Evolutionary conservation across 1,284 basidiomycete genomes (phyloP).

Genomic region (Trametes polyzona): DNA sequence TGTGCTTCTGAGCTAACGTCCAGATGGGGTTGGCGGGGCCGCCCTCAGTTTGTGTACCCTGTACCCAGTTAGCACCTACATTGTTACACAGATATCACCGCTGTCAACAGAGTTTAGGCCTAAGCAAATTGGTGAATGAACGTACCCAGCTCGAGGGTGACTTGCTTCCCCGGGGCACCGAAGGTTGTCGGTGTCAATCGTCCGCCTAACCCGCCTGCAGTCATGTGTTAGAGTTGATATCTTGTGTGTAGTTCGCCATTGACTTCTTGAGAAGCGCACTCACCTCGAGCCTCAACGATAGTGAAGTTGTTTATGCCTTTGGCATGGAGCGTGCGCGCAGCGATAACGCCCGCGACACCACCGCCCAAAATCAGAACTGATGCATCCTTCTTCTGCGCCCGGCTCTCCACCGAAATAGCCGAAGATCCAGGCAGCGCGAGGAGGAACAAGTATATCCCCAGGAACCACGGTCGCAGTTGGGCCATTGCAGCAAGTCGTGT

Average conservation of each 20-base stretch:
- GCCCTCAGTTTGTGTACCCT: slow-evolving; percentile 48
- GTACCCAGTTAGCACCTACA: slow-evolving; percentile 67
- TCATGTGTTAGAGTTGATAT: not conserved
- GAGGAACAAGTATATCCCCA: not conserved
- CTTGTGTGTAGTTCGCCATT: not conserved
- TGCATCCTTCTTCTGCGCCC: slow-evolving; percentile 19
- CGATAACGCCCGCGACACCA: slow-evolving; percentile 67
- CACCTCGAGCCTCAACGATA: slow-evolving; percentile 57
- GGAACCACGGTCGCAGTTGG: not conserved
- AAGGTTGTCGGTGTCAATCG: slow-evolving; percentile 52
- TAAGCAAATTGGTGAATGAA: not conserved
- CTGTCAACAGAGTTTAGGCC: not conserved
- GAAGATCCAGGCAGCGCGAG: not conserved
- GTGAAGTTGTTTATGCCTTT: slow-evolving; percentile 59
- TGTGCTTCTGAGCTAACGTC: slow-evolving; percentile 56
- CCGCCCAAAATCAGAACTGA: slow-evolving; percentile 59
- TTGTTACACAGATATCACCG: no score
- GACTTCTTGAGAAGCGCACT: not conserved
- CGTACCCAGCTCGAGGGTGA: slow-evolving; percentile 52
- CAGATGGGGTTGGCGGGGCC: slow-evolving; percentile 62
- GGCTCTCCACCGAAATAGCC: not conserved
- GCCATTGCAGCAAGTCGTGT: not conserved
- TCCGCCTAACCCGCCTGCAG: slow-evolving; percentile 58
- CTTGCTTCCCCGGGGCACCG: slow-evolving; percentile 39
- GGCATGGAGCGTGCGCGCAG: slow-evolving; percentile 60